Evolutionary conservation across 345 rosid genomes (phyloP).

Genomic region (Sonneratia caseolaris): DNA sequence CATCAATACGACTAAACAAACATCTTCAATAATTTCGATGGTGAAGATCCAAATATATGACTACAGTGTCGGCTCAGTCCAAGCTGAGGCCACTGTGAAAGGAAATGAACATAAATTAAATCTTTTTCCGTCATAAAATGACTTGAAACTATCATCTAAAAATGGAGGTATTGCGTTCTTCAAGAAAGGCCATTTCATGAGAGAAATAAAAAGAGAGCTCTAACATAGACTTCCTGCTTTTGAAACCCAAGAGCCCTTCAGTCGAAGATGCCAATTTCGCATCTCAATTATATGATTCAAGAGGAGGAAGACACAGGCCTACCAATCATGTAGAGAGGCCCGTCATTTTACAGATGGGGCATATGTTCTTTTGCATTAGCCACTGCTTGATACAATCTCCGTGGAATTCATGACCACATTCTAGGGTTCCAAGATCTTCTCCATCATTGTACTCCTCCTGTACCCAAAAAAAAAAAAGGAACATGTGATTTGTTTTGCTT

Average conservation of each 20-base stretch:
- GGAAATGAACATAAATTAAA: background rate
- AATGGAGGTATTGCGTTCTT: background rate
- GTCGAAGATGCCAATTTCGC: background rate
- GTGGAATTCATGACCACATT: slow-evolving; percentile 78
- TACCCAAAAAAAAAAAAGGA: background rate
- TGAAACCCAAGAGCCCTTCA: background rate
- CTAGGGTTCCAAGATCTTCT: slow-evolving; percentile 59
- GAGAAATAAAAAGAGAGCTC: background rate
- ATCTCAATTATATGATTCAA: background rate
- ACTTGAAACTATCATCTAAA: background rate
- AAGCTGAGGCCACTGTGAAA: background rate
- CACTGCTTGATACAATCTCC: slow-evolving; percentile 60
- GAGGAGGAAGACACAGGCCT: background rate
- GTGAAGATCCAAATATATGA: background rate
- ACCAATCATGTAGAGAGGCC: slow-evolving; percentile 34
- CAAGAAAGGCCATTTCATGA: background rate
- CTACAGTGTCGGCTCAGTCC: background rate
- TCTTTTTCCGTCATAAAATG: background rate
- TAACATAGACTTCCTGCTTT: background rate
- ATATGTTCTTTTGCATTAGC: slow-evolving; percentile 70
- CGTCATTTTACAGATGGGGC: slow-evolving; percentile 80
- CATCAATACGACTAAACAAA: background rate
- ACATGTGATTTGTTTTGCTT: background rate
- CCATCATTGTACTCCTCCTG: slow-evolving; percentile 71
- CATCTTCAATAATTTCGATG: background rate